These are phyloP conservation scores for Zelopaecilomyces penicillatus DNA, from an alignment of 2,329 filamentous ascomycete genomes.

Conservation along the genomic window DNA sequence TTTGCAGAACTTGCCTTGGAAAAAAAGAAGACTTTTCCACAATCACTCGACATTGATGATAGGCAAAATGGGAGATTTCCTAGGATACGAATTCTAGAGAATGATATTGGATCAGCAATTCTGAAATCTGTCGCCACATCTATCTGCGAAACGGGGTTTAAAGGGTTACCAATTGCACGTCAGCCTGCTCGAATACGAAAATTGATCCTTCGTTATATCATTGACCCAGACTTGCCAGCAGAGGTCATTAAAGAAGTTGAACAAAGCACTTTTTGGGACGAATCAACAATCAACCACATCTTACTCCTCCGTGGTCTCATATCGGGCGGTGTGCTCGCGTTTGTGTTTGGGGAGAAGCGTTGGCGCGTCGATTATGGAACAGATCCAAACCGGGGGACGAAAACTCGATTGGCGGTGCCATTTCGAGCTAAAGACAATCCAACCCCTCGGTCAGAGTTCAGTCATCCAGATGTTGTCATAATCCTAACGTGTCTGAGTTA, in stretches of 20 bases:
- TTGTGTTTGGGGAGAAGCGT: constrained; percentile 47
- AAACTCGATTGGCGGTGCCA: constrained; percentile 45
- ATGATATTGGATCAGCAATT: constrained; percentile 20
- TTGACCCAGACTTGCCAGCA: constrained; percentile 17
- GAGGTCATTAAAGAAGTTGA: constrained; percentile 29
- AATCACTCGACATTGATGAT: constrained; percentile 34
- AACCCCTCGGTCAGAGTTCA: constrained; percentile 48
- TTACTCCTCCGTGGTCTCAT: constrained; percentile 49
- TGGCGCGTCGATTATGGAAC: constrained; percentile 60
- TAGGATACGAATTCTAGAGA: constrained; percentile 37
- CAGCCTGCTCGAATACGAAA: constrained; percentile 22
- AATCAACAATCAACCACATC: constrained; percentile 24
- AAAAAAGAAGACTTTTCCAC: constrained; percentile 22
- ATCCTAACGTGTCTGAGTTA: constrained; percentile 46
- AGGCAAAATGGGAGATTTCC: constrained; percentile 33
- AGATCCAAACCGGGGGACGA: constrained; percentile 30
- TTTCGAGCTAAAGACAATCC: constrained; percentile 53
- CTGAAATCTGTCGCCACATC: constrained; percentile 24
- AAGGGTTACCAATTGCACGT: constrained; percentile 32
- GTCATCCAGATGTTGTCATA: constrained; percentile 52
- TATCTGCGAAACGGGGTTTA: constrained; percentile 35
- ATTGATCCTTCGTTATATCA: constrained; percentile 37
- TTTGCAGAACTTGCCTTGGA: constrained; percentile 23
- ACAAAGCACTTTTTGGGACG: constrained; percentile 26
- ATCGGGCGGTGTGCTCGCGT: constrained; percentile 44